A percentile compares a stretch with the other conserved stretches of the same genome.
phyloP scores from a whole-genome alignment of 371 early-diverging fungal species.

The Syncephalis plumigaleata region DNA sequence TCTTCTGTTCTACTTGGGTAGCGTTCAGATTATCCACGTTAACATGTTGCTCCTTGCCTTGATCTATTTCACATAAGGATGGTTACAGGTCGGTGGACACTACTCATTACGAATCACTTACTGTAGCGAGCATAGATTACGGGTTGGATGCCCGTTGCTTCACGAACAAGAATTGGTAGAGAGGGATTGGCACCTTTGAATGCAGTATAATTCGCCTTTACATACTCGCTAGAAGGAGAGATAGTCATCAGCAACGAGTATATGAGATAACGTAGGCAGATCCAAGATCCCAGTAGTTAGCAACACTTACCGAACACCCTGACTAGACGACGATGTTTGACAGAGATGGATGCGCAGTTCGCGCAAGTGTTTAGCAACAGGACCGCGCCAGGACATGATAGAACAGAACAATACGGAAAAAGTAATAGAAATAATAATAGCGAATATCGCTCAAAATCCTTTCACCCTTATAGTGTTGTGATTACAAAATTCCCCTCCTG shows the following conservation, averaged over 20 bases:
- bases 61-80: no score
- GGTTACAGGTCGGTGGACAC: neutral
- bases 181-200: constrained; percentile 75
- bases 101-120: constrained; percentile 15
- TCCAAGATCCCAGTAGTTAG: neutral
- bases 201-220: constrained; percentile 54
- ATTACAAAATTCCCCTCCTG: no score
- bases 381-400: constrained; percentile 10
- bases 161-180: constrained; percentile 80
- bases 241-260: neutral
- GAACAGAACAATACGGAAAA: neutral
- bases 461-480: no score
- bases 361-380: constrained; percentile 43
- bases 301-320: constrained; percentile 54
- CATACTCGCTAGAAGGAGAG: constrained; percentile 45
- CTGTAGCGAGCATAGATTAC: constrained; percentile 83
- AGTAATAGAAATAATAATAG: neutral
- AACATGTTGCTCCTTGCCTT: constrained; percentile 69
- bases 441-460: no score
- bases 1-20: constrained; percentile 34
- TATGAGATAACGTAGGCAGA: no score
- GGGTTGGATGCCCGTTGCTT: constrained; percentile 71
- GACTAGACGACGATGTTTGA: constrained; percentile 66
- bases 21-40: constrained; percentile 53
- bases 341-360: constrained; percentile 86